Base-by-base conservation (phyloP, 306 rosid genomes). In the Dryas octopetala region DNA sequence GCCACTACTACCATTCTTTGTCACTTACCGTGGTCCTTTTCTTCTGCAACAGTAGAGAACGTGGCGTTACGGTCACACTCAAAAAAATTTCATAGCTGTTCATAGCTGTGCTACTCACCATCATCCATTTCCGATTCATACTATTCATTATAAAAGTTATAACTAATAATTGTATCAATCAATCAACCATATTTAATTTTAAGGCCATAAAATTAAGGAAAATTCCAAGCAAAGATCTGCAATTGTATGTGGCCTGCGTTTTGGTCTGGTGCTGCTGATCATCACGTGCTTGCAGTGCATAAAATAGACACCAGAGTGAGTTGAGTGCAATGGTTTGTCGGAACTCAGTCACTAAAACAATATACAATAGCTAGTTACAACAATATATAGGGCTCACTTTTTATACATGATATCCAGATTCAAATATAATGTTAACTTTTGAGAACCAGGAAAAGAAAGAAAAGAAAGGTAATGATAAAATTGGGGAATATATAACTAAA, bases 271-370 rank as follows among this genome's bases (percentile, higher is more conserved):
- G 47, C 58, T 67, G 44, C 23, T 23, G 40, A 12, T 67, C 50
- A 69, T 71, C 89, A 75, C 88, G 82, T 82, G 90, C 78, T 64
- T 58, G 60, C 58, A 51, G 23, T 47, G 63, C 79, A 48, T 77
- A 75, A 63, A 82, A 54, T 69, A 67, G 58, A 12, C 23, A 14
- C 19, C 7, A 23, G 50, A 32, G 38, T 32, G 38, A 32, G 38
- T 32, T 70, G 32, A 65, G 70, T 74, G 2, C 60, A 43, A 48
- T n/a, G 60, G 23, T 57, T 70, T 66, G 66, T 74, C 43, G 46
- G 72, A 17, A 65, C 49, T 41, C 77, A 32, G 13, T 54, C 62
- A 9, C 62, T 70, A 70, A 70, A 70, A 53, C 38, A 52, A 44
- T 44, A 32, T 32, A 32, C 38, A 32, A 32, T 32, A 32, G 38